These are phyloP conservation scores for Microcyclosporella mali DNA, from an alignment of 2,329 filamentous ascomycete genomes.

Conservation along the genomic window DNA sequence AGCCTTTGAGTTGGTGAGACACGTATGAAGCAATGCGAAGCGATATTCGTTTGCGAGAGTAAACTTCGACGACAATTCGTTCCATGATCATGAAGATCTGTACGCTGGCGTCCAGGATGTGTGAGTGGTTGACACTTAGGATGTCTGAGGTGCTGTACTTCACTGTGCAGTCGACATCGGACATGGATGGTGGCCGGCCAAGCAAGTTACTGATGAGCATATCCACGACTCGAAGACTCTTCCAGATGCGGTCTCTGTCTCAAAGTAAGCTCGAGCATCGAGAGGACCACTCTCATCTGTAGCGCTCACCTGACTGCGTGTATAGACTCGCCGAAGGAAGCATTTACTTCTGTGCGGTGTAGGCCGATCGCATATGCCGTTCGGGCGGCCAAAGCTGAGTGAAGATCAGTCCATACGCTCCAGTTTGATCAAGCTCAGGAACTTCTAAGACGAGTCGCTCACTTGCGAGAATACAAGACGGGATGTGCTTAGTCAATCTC, in stretches of 20 bases:
- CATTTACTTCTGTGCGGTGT: conserved; percentile 48
- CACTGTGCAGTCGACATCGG: conserved; percentile 45
- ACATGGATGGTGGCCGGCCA: conserved; percentile 49
- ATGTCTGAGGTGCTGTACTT: conserved; percentile 25
- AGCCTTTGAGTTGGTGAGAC: conserved; percentile 37
- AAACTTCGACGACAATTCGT: conserved; percentile 42
- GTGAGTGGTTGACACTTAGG: conserved; percentile 23
- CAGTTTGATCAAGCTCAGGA: too few relatives aligned
- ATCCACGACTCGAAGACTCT: conserved; percentile 47
- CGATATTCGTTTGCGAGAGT: conserved; percentile 38
- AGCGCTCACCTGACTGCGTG: conserved; percentile 15
- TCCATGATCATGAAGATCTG: conserved; percentile 47
- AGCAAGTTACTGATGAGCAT: conserved; percentile 47
- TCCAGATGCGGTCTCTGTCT: conserved; percentile 46
- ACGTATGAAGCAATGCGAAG: conserved; percentile 37
- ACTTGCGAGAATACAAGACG: too few relatives aligned
- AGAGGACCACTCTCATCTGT: neutral
- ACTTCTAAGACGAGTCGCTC: too few relatives aligned
- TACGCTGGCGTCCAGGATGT: conserved; percentile 32
- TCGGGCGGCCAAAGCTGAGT: conserved; percentile 39
- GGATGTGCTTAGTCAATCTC: too few relatives aligned
- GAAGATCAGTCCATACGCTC: neutral
- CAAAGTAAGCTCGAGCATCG: neutral
- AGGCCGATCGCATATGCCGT: conserved; percentile 49
- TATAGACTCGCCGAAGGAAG: conserved; percentile 41